Evolutionary conservation across 305 asterid species (phyloP).

Genomic region (Salvia sclarea): DNA sequence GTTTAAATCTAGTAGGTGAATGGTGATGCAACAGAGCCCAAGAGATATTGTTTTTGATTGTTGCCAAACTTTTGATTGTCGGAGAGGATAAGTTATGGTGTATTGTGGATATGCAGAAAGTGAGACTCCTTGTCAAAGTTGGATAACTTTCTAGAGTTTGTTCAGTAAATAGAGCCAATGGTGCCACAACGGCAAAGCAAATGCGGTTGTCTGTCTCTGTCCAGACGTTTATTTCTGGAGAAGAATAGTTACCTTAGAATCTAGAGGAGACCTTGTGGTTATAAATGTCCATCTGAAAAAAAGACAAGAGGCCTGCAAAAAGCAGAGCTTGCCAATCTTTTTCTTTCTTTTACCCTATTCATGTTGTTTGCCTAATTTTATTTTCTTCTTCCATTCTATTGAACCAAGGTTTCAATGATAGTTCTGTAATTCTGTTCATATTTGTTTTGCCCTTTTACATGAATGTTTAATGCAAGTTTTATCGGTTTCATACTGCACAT

Average conservation of each 20-base stretch:
- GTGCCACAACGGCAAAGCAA: neutral
- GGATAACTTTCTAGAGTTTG: neutral
- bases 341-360: neutral
- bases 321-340: slow-evolving; percentile 1
- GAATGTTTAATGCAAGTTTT: neutral
- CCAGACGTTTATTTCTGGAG: neutral
- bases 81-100: neutral
- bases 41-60: neutral
- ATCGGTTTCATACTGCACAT: neutral
- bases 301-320: neutral
- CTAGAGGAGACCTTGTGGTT: neutral
- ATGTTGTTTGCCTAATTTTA: neutral
- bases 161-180: neutral
- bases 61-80: neutral
- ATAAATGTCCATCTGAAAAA: slow-evolving; percentile 3
- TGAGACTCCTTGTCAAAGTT: neutral
- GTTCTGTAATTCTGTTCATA: neutral
- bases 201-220: neutral
- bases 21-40: neutral
- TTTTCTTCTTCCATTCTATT: neutral
- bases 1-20: neutral
- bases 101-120: neutral
- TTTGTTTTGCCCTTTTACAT: neutral
- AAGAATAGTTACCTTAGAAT: neutral
- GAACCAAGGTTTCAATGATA: neutral